Base-by-base conservation (phyloP, 176 grass and related monocot genomes). In the Chloris gayana region DNA sequence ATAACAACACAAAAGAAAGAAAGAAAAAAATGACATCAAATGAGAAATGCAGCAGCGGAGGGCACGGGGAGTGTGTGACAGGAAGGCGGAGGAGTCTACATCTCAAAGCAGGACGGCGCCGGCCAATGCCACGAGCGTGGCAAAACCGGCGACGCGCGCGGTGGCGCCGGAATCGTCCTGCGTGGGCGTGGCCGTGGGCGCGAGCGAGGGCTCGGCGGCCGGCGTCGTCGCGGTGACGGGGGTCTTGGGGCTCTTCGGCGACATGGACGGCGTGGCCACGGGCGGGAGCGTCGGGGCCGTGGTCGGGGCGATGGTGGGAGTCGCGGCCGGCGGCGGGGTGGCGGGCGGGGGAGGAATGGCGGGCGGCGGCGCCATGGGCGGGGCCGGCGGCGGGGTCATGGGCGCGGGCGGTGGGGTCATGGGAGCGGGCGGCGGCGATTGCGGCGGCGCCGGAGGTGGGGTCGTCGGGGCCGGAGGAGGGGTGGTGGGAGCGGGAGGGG, bases 211-310 rank as follows among this genome's bases (percentile, higher is more conserved):
- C 18, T 50, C 9, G 7, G 66, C 56, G 0, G 85, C 6, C 11
- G 77, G 76, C 2, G 89, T 19, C 33, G 70, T 35, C 30, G 58
- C 77, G 31, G 66, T 42, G 7, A 67, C 33, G 22, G 44, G 68
- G 7, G 81, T 58, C 85, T 76, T 87, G 67, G 70, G 85, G 85
- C 72, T 89, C 29, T 35, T 77, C 13, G 90, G 90, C 2, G 90
- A 79, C 14, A 65, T 0, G 0, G 85, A 49, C 2, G 90, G 90
- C 3, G 60, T 39, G 6, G 73, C 14, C n/a, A 73, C 41, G 10
- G 90, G 90, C n/a, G 90, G 37, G 3, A 75, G 49, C 27, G 73
- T 39, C 45, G 89, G 85, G 22, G 85, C 46, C 37, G 26, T 4
- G 77, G 14, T 76, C 2, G 89, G 76, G 31, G 35, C 56, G 0